These are phyloP conservation scores for Warburgia ugandensis DNA, from an alignment of 164 flowering plant genomes.

Conservation along the genomic window DNA sequence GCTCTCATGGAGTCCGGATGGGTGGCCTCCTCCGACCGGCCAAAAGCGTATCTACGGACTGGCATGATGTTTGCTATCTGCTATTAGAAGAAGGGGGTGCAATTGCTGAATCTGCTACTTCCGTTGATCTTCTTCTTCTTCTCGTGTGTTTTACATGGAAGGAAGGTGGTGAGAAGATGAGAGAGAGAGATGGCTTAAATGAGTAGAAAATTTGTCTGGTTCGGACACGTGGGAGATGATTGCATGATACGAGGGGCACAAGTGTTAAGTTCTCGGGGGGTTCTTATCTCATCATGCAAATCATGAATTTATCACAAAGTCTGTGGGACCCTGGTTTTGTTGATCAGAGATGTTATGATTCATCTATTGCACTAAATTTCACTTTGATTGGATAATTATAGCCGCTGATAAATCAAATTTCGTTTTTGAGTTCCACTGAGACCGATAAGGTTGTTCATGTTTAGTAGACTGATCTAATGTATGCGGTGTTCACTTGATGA, in stretches of 20 bases:
- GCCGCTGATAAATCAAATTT: too few species aligned
- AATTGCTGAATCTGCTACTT: too few species aligned
- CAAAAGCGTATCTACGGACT: slow-evolving; percentile 7
- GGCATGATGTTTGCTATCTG: slow-evolving; percentile 6
- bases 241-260: slow-evolving; percentile 7
- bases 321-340: too few species aligned
- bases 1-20: slow-evolving; percentile 15
- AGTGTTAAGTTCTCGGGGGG: background rate
- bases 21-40: slow-evolving; percentile 12
- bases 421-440: too few species aligned
- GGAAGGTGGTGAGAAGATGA: background rate
- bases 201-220: background rate
- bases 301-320: too few species aligned
- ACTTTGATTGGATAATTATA: too few species aligned
- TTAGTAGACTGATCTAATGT: too few species aligned
- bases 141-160: background rate
- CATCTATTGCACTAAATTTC: too few species aligned
- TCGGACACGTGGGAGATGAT: slow-evolving; percentile 4
- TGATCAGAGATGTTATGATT: too few species aligned
- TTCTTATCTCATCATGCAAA: background rate
- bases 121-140: background rate
- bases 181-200: background rate
- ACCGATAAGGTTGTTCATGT: too few species aligned
- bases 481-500: too few species aligned
- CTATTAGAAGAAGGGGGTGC: too few species aligned